phyloP scores from a whole-genome alignment of 225 moss, liverwort and hornwort genomes.

The Sphagnum tenellum region DNA sequence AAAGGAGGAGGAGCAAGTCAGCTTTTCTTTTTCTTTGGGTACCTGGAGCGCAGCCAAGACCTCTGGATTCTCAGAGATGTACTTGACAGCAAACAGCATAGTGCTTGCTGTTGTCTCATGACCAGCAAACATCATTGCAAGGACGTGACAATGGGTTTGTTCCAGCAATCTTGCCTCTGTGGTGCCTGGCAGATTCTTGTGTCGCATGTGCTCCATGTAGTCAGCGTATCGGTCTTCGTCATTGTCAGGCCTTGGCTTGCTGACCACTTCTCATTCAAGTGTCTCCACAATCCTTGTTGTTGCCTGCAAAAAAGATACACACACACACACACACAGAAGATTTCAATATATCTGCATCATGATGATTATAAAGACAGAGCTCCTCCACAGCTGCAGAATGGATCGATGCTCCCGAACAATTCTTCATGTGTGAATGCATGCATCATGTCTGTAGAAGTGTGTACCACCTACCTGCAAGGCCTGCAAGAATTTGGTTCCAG shows the following conservation, averaged over 20 bases:
- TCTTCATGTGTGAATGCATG: neutral
- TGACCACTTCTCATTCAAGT: slow-evolving; percentile 19
- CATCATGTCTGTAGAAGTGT: neutral
- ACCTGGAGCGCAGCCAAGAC: slow-evolving; percentile 17
- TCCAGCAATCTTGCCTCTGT: slow-evolving; percentile 17
- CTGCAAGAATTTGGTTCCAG: slow-evolving; percentile 13
- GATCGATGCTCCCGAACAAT: neutral
- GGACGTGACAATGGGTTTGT: slow-evolving; percentile 22
- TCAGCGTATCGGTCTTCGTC: slow-evolving; percentile 30
- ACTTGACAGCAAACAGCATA: slow-evolving; percentile 25
- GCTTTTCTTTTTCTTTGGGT: neutral
- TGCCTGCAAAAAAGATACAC: slow-evolving; percentile 2
- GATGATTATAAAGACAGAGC: neutral
- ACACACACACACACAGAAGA: no score
- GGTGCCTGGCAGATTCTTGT: slow-evolving; percentile 12
- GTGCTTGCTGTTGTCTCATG: slow-evolving; percentile 19
- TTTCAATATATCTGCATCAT: neutral
- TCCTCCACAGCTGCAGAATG: neutral
- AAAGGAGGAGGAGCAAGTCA: no score
- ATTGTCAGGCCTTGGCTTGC: slow-evolving; percentile 13
- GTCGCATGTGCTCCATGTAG: slow-evolving; percentile 21
- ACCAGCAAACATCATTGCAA: slow-evolving; percentile 22
- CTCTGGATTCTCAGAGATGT: slow-evolving; percentile 12
- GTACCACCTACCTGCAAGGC: slow-evolving; percentile 1
- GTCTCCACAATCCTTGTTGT: slow-evolving; percentile 17